Conservation (phyloP, 139 green algal species). For the Choricystis sp. region DNA sequence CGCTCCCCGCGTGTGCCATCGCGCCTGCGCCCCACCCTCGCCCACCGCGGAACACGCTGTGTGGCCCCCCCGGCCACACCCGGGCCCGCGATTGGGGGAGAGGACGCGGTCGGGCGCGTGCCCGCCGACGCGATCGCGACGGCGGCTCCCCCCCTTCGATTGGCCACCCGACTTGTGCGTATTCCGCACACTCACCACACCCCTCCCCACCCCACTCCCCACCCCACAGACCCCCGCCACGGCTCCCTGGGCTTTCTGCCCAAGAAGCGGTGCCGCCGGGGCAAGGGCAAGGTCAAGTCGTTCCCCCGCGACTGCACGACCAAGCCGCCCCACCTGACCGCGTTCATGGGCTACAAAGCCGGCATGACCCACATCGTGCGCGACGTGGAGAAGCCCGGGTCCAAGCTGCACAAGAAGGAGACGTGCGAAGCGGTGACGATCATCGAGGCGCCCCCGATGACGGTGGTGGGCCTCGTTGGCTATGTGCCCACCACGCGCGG, state of each 20-base stretch:
- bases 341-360: constrained; percentile 89
- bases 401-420: constrained; percentile 99
- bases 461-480: constrained; percentile 92
- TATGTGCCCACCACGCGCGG: constrained; percentile 63
- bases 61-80: too few species aligned
- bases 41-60: too few species aligned
- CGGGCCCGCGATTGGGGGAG: too few species aligned
- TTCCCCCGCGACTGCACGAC: constrained; percentile 84
- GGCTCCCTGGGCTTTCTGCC: constrained; percentile 95
- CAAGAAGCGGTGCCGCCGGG: constrained; percentile 92
- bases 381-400: constrained; percentile 97
- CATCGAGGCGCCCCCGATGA: constrained; percentile 90
- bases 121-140: too few species aligned
- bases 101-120: too few species aligned
- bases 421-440: constrained; percentile 92
- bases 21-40: too few species aligned
- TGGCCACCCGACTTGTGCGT: too few species aligned
- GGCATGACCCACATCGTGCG: constrained; percentile 98
- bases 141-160: too few species aligned
- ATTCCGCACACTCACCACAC: neutral
- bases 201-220: neutral
- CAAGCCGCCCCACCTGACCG: constrained; percentile 83
- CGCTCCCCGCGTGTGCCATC: too few species aligned
- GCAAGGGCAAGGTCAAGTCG: constrained; percentile 83
- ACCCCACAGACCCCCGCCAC: constrained; percentile 66